Conservation (phyloP, 257 asterid genomes). For the Thymus mandschuricus region DNA sequence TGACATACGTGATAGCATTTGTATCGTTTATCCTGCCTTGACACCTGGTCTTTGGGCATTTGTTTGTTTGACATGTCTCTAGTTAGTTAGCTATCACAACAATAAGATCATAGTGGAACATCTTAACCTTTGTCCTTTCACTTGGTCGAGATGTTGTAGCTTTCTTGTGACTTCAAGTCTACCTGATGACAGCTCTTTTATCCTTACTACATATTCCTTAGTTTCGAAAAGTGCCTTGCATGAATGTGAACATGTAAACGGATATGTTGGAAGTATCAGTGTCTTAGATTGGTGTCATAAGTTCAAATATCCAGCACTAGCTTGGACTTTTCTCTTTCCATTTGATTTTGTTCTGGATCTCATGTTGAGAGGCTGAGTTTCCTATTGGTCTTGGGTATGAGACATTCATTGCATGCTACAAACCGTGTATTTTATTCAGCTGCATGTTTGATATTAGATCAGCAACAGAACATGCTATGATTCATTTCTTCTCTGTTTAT, state of each 20-base stretch:
- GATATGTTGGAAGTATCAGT: not conserved
- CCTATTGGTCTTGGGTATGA: slow-evolving; percentile 11
- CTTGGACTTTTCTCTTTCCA: not conserved
- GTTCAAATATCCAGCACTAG: not conserved
- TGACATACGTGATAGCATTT: not conserved
- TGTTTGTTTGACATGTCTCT: not conserved
- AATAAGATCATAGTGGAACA: not conserved
- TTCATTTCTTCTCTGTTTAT: slow-evolving; percentile 1
- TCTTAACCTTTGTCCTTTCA: not conserved
- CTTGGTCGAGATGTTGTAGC: slow-evolving; percentile 1
- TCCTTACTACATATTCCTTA: not conserved
- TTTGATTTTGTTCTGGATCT: not conserved
- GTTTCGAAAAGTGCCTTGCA: not conserved
- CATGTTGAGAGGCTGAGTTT: slow-evolving; percentile 15
- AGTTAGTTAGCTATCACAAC: not conserved
- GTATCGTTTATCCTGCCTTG: not conserved
- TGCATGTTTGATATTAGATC: slow-evolving; percentile 7
- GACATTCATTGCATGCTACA: not conserved
- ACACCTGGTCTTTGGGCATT: slow-evolving; percentile 15
- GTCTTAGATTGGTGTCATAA: slow-evolving; percentile 3
- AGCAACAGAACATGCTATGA: slow-evolving; percentile 13
- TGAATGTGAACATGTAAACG: not conserved
- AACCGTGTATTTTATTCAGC: not conserved
- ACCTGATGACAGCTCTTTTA: not conserved
- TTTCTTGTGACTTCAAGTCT: slow-evolving; percentile 10